Evolutionary conservation across 371 early-diverging fungal species (phyloP).

Genomic region (Thermomucor indicae-seudaticae): DNA sequence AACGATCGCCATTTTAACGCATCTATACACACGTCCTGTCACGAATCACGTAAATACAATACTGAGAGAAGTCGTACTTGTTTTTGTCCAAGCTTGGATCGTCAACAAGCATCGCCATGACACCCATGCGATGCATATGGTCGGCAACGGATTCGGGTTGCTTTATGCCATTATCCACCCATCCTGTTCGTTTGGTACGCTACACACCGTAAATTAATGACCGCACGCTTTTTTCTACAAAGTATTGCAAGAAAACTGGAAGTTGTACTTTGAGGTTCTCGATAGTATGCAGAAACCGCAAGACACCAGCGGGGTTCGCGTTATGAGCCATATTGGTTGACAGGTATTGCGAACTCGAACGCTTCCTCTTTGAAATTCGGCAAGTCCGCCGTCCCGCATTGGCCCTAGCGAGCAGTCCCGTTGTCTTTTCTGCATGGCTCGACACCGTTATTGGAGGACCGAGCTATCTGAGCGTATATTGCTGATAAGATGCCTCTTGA

Average conservation of each 20-base stretch:
- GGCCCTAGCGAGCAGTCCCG: too few relatives aligned
- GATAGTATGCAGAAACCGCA: conserved; percentile 59
- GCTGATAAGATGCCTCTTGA: too few relatives aligned
- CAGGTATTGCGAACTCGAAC: too few relatives aligned
- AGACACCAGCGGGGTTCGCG: conserved; percentile 39
- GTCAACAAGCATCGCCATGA: conserved; percentile 79
- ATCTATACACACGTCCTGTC: conserved; percentile 32
- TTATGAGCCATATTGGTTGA: background rate
- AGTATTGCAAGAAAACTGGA: too few relatives aligned
- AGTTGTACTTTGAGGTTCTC: conserved; percentile 62
- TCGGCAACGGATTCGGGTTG: conserved; percentile 86
- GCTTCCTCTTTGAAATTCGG: too few relatives aligned
- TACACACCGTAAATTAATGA: conserved; percentile 13
- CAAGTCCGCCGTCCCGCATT: too few relatives aligned
- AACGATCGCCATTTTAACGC: conserved; percentile 87
- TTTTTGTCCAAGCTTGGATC: conserved; percentile 58
- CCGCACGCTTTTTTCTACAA: conserved; percentile 1
- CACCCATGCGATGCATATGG: conserved; percentile 93
- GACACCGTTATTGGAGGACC: too few relatives aligned
- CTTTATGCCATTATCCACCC: conserved; percentile 70
- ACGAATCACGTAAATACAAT: too few relatives aligned
- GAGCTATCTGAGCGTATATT: too few relatives aligned
- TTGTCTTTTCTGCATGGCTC: too few relatives aligned
- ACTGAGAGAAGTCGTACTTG: conserved; percentile 33
- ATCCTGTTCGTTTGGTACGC: conserved; percentile 91